Conservation (phyloP, 129 eudicot species). For the Dittrichia graveolens region DNA sequence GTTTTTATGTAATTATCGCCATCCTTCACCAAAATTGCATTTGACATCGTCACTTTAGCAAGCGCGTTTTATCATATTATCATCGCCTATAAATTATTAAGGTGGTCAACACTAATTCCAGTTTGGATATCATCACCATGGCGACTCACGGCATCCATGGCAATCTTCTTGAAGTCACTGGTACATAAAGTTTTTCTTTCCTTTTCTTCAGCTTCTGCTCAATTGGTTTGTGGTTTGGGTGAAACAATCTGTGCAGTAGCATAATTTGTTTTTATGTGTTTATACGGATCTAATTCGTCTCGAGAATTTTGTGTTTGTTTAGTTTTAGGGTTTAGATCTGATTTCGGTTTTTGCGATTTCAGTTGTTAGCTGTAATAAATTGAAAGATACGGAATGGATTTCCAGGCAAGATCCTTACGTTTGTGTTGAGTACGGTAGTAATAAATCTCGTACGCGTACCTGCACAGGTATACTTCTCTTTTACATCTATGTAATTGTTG, state of each 20-base stretch:
- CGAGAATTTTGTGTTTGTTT: background rate
- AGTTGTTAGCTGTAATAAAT: constrained; percentile 77
- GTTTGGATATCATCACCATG: constrained; percentile 29
- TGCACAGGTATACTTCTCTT: constrained; percentile 60
- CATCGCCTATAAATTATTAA: no score
- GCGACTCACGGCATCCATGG: constrained; percentile 84
- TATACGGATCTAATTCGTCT: background rate
- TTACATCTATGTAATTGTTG: background rate
- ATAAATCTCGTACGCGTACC: constrained; percentile 77
- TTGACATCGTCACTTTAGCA: no score
- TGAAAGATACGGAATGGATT: constrained; percentile 96
- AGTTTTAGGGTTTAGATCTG: background rate
- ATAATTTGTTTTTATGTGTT: no score
- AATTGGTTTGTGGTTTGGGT: background rate
- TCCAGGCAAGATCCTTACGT: constrained; percentile 98
- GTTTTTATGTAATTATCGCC: no score
- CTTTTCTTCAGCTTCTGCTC: background rate
- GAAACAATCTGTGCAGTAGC: no score
- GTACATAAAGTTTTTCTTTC: constrained; percentile 28
- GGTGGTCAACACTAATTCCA: no score
- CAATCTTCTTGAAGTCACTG: constrained; percentile 86
- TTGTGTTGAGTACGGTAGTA: constrained; percentile 79
- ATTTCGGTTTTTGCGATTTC: constrained; percentile 17
- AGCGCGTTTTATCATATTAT: no score
- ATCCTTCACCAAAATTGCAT: no score